These are phyloP conservation scores for Fusarium sp. DNA, from an alignment of 2,329 filamentous ascomycete species.

Conservation along the genomic window DNA sequence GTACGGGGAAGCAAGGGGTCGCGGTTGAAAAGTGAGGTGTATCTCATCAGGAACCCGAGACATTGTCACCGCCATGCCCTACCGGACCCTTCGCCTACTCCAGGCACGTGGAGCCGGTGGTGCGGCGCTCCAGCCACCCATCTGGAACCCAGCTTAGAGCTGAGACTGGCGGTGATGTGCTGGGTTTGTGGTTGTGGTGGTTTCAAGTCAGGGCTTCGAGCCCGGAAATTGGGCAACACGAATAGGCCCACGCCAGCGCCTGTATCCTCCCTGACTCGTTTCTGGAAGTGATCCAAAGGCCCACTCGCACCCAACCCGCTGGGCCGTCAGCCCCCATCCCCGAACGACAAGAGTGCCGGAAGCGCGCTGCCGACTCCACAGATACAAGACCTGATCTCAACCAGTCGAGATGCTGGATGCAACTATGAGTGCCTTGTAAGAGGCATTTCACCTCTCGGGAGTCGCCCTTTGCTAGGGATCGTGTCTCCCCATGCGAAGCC, in stretches of 20 bases:
- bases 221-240: conserved; percentile 35
- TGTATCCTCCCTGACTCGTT: conserved; percentile 38
- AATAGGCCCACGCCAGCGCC: conserved; percentile 30
- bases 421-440: conserved; percentile 4
- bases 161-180: conserved; percentile 44
- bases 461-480: conserved; percentile 21
- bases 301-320: conserved; percentile 45
- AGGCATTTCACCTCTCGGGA: conserved; percentile 23
- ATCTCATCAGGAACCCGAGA: conserved; percentile 45
- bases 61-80: conserved; percentile 43
- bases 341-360: conserved; percentile 47
- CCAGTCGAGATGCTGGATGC: conserved; percentile 29
- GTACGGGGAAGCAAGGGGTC: conserved; percentile 24
- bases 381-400: conserved; percentile 31
- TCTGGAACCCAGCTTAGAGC: conserved; percentile 30
- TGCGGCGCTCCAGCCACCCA: conserved; percentile 37
- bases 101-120: conserved; percentile 38
- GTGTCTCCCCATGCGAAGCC: conserved; percentile 21
- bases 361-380: conserved; percentile 47
- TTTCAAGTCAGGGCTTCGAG: conserved; percentile 40
- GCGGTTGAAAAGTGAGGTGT: conserved; percentile 14
- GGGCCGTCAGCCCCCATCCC: conserved; percentile 39
- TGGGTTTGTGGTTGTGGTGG: conserved; percentile 28
- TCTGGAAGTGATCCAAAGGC: conserved; percentile 31
- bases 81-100: conserved; percentile 37